Evolutionary conservation across 2,329 filamentous ascomycete genomes (phyloP), one percentile per base, ranked within the genome.

Genomic region (Nothomitra cinnamomea): DNA sequence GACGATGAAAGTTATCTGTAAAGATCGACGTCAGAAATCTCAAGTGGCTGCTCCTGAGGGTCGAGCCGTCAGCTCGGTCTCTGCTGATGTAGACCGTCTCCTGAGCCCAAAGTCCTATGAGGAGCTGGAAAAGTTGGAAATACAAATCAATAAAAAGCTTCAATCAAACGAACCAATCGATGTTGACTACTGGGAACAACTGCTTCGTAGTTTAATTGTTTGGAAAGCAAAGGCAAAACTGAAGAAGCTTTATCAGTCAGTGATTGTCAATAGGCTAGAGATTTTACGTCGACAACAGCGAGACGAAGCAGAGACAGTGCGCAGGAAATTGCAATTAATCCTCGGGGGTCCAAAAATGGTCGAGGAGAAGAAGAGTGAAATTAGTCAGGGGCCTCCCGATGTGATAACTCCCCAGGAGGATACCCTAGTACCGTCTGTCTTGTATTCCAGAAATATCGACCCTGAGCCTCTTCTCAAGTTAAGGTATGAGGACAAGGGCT

Each of bases 141-240:
- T 74, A 58, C 89, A 96, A 69, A 92, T 98, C 66, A 81, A 80
- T 64, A 73, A 75, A 15, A 98, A 98, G 70, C 72, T 98, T 49
- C 76, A 82, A 52, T 94, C 87, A 6, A 83, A 95, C 63, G 89
- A 95, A 63, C 82, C 86, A 8, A 90, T 98, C 59, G 92, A 98
- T 66, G 87, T 85, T 1, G 92, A 98, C 68, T 98, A 96, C 66
- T 98, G 92, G 92, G 87, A 94, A 64, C 87, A 95, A 64, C 73
- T 98, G 15, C 73, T 98, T 57, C 82, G 82, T 59, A 94, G 83
- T 63, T 71, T 98, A 57, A 74, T 85, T 5, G 80, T 95, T 1
- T 95, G 87, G 81, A 96, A 96, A 70, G 87, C 92, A 35, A 88
- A 86, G 65, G 87, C 88, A 1, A 87, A 83, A 65, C 70, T 98